Percentiles rank a stretch among this genome's conserved stretches.
Conservation (phyloP, 108 stramenopile species). For the Cyclotella atomus region DNA sequence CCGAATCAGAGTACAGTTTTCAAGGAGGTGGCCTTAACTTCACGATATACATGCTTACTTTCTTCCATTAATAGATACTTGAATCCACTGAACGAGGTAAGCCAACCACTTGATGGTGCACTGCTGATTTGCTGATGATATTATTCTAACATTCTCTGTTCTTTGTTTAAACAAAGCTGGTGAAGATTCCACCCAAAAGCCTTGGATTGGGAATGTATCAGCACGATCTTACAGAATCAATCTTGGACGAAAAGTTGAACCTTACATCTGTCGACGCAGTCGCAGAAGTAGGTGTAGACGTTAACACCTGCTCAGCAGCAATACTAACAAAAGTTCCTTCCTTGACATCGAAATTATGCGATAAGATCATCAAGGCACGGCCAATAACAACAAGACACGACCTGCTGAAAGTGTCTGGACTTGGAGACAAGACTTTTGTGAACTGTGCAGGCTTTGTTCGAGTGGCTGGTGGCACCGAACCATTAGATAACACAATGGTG, state of each 20-base stretch:
- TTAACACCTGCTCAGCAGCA: constrained; percentile 50
- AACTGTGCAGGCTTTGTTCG: constrained; percentile 69
- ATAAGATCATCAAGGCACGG: constrained; percentile 52
- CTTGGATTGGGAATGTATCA: constrained; percentile 82
- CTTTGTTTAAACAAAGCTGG: constrained; percentile 20
- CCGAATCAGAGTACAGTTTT: background rate
- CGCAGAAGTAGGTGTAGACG: constrained; percentile 67
- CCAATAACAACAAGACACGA: constrained; percentile 55
- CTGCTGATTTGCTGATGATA: background rate
- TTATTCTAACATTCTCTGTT: background rate
- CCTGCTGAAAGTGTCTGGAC: constrained; percentile 54
- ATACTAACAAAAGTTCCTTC: constrained; percentile 68
- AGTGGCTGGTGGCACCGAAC: constrained; percentile 51
- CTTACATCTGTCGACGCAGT: constrained; percentile 58
- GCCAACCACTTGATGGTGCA: background rate
- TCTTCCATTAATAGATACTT: constrained; percentile 23
- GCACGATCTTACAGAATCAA: constrained; percentile 64
- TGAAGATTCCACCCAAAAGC: constrained; percentile 66
- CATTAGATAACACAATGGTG: constrained; percentile 60
- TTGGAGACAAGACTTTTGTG: constrained; percentile 70
- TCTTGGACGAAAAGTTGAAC: constrained; percentile 59
- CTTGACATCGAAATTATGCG: constrained; percentile 40
- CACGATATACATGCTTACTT: background rate
- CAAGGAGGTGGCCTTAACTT: background rate
- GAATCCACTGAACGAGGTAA: constrained; percentile 62